phyloP scores from a whole-genome alignment of 345 rosid genomes.

The Viola odorata region DNA sequence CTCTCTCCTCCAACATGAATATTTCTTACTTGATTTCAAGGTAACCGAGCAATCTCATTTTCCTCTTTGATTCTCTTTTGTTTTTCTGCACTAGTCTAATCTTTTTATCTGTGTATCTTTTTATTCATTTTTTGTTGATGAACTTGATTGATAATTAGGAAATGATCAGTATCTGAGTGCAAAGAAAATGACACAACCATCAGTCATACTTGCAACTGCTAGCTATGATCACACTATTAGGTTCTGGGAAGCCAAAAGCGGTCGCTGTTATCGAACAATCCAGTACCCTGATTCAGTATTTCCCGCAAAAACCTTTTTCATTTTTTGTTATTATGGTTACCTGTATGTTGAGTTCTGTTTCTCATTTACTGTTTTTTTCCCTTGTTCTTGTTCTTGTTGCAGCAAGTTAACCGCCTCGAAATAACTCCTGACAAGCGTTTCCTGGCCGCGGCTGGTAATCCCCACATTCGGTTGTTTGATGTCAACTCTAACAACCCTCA shows the following conservation, averaged over 20 bases:
- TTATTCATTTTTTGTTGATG: no score
- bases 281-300: conserved; percentile 85
- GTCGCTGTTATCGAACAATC: conserved; percentile 85
- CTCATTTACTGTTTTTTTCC: background rate
- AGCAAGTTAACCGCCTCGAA: conserved; percentile 95
- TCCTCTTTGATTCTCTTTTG: no score
- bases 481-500: conserved; percentile 69
- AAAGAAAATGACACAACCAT: conserved; percentile 63
- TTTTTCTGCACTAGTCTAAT: no score
- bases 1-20: no score
- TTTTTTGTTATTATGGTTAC: background rate
- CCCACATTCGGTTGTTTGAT: conserved; percentile 85
- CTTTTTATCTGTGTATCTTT: no score
- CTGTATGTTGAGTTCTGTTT: background rate
- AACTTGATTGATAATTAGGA: no score
- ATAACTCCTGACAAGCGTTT: conserved; percentile 80
- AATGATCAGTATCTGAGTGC: background rate
- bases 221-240: conserved; percentile 89
- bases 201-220: conserved; percentile 87
- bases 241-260: conserved; percentile 95
- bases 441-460: conserved; percentile 93
- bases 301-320: conserved; percentile 1
- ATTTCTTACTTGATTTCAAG: no score
- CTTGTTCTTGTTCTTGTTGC: conserved; percentile 2
- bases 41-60: no score